Base-by-base conservation (phyloP, 1,139 yeast species). In the Pneumocystis carinii region DNA sequence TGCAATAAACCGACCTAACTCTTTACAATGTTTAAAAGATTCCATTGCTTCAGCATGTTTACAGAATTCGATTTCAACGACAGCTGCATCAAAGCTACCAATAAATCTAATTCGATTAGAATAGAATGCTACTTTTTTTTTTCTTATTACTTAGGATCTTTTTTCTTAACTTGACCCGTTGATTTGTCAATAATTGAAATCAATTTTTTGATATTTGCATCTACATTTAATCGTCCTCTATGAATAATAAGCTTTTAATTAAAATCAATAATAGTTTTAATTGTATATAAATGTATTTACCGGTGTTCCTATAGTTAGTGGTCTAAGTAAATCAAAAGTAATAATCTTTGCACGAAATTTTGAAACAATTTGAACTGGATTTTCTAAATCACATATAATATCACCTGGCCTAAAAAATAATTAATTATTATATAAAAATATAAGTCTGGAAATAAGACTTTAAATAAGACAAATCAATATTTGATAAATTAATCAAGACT, bases 1-100 rank as follows among this genome's bases (percentile, higher is more conserved):
- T 59, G 92, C 74, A 7, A 94, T 92, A 32, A 92, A 77, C 69
- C 96, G 80, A 1, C 97, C 96, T 61, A 92, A 75, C 56, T 82
- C 82, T 68, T 79, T 79, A 71, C 84, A 83, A 61, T 84, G 82
- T 14, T 75, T 75, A 69, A 80, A 85, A 29, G 79, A 77, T 38
- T 89, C 78, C 61, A 88, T 71, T 1, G 96, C 95, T 53, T 86
- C 66, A 7, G 72, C 68, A 64, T 78, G 79, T 35, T 80, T 83
- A 27, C 78, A 76, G 4, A 88, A 73, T 68, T 83, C 85, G 57
- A 90, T 78, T 64, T 82, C 87, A 1, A 90, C 89, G 7, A 79
- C 72, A 0, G 96, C 97, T 4, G 80, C 77, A 70, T 86, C 90
- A 62, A 84, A 63, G 14, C 60, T 39, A 14, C 67, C 68, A 14